Evolutionary conservation across 1,284 basidiomycete genomes (phyloP), one percentile per base, ranked within the genome.

Genomic region (Xanthoconium separans): DNA sequence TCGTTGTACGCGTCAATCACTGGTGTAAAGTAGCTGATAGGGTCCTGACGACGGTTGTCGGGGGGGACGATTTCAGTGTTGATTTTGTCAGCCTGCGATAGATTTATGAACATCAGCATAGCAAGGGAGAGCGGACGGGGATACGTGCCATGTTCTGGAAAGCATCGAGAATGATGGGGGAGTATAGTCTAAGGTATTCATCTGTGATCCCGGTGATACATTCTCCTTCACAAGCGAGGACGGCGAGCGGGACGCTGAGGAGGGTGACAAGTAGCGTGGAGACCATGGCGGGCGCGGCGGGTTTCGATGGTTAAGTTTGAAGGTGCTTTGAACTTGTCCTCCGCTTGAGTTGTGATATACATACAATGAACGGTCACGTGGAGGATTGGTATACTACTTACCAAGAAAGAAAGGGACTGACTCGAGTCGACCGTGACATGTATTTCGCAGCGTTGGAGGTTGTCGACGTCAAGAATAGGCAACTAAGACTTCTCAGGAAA

Each of bases 151-250:
- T 60, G 3, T 53, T 53, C 55, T 70, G 56, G 4, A 67, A 34
- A 39, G 53, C 44, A 11, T 55, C 31, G 46, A 49, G 24, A 20
- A 65, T 30, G 37, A 54, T 20, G 24, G 44, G 30, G 13, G 57
- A 70, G 58, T 85, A 85, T 65, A 82, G 81, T 22, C 68, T 65
- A 44, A 82, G 60, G 56, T 80, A 81, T 20, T 79, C 78, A 41
- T 78, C 74, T 20, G 84, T 86, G 58, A 83, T 80, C 18, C 71
- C 76, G 24, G 72, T 70, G 57, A 85, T 86, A 64, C 87, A 90
- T 34, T 83, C 79, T 30, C 81, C 84, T 74, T 90, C 87, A 67
- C 87, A 90, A 39, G 81, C 83, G 31, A 64, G 65, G 55, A 80
- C 78, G 46, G 73, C 53, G 47, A 64, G 56, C 31, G 75, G 66